Evolutionary conservation across 2,329 filamentous ascomycete species (phyloP).

Genomic region (Diaporthe nobilis): DNA sequence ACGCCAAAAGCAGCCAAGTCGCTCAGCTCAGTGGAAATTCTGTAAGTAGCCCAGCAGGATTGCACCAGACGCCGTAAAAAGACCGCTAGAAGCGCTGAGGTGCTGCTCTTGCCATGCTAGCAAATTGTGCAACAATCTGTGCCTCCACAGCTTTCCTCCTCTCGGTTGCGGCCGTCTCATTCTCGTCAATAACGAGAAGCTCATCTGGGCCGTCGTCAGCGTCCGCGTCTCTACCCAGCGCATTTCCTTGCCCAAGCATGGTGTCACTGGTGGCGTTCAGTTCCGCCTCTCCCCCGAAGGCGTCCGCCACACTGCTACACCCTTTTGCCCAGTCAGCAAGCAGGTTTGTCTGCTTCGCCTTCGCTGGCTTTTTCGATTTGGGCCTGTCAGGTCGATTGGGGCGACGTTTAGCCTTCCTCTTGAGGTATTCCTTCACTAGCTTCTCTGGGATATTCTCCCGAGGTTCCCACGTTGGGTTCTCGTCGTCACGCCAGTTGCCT

Average conservation of each 20-base stretch:
- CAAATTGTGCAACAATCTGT: slow-evolving; percentile 31
- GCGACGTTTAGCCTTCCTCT: slow-evolving; percentile 46
- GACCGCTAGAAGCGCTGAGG: not conserved
- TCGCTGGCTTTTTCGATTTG: not conserved
- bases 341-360: slow-evolving; percentile 11
- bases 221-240: not conserved
- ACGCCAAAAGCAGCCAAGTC: no score
- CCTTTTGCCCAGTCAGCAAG: slow-evolving; percentile 29
- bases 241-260: not conserved
- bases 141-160: slow-evolving; percentile 12
- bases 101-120: not conserved
- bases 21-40: no score
- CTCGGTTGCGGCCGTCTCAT: slow-evolving; percentile 15
- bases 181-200: slow-evolving; percentile 34
- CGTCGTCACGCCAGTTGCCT: slow-evolving; percentile 68
- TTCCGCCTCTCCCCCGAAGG: slow-evolving; percentile 35
- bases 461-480: slow-evolving; percentile 73
- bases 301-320: slow-evolving; percentile 36
- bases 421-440: slow-evolving; percentile 59
- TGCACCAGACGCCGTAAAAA: not conserved
- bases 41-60: not conserved
- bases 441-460: slow-evolving; percentile 61
- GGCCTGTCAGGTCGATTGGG: not conserved
- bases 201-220: slow-evolving; percentile 19
- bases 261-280: not conserved